Conservation (phyloP, 1,284 basidiomycete genomes). For the Stygiomarasmius scandens region DNA sequence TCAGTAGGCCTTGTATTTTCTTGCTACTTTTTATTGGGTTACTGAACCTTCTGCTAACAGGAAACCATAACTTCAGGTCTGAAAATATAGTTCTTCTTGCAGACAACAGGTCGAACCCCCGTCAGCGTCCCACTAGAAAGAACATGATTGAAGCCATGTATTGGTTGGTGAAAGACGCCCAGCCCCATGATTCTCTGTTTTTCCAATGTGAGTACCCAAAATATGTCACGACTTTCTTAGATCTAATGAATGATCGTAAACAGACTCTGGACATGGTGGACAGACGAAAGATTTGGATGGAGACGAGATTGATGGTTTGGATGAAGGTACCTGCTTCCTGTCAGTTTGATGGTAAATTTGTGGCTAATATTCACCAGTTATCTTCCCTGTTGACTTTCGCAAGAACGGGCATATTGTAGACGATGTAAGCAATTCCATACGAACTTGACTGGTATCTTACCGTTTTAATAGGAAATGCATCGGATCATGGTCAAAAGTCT, state of each 20-base stretch:
- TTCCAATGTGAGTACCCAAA: conserved; percentile 72
- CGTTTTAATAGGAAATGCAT: conserved; percentile 54
- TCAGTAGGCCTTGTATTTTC: conserved; percentile 47
- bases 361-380: conserved; percentile 39
- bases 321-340: conserved; percentile 55
- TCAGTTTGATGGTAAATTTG: not conserved
- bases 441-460: not conserved
- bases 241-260: not conserved
- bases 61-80: conserved; percentile 62
- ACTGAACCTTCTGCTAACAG: conserved; percentile 31
- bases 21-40: not conserved
- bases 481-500: conserved; percentile 51
- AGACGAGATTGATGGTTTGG: conserved; percentile 66
- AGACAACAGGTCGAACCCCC: conserved; percentile 66
- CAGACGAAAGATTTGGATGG: conserved; percentile 74
- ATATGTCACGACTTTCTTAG: not conserved
- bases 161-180: conserved; percentile 83
- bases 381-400: conserved; percentile 80
- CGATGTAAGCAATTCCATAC: conserved; percentile 54
- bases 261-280: conserved; percentile 85
- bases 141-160: conserved; percentile 87
- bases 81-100: conserved; percentile 81
- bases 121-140: conserved; percentile 68
- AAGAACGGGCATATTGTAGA: conserved; percentile 66
- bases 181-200: conserved; percentile 81